Conservation (phyloP, 2,329 filamentous ascomycete genomes). For the Hypoxylon sp. region DNA sequence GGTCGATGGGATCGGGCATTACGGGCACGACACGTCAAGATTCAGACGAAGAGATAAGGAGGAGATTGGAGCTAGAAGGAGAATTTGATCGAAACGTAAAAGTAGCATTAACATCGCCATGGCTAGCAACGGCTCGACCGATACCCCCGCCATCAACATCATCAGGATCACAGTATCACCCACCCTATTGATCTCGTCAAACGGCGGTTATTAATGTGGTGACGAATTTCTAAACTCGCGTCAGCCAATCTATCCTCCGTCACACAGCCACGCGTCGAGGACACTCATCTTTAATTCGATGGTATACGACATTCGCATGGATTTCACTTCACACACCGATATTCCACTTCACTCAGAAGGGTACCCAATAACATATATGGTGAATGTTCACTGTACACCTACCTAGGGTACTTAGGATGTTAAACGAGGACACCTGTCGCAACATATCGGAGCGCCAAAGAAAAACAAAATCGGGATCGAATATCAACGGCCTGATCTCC, state of each 20-base stretch:
- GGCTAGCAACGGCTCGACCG: slow-evolving; percentile 28
- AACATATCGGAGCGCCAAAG: not conserved
- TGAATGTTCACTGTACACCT: slow-evolving; percentile 10
- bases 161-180: slow-evolving; percentile 21
- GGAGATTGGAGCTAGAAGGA: slow-evolving; percentile 38
- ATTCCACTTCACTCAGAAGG: slow-evolving; percentile 3
- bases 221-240: not conserved
- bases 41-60: slow-evolving; percentile 26
- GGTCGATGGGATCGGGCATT: slow-evolving; percentile 16
- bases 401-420: not conserved
- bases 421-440: not conserved
- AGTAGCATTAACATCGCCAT: slow-evolving; percentile 36
- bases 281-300: not conserved
- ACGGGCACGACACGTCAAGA: not conserved
- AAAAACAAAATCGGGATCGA: not conserved
- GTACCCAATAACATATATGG: slow-evolving; percentile 4
- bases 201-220: not conserved
- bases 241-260: not conserved
- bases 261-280: not conserved
- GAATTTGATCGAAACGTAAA: slow-evolving; percentile 40
- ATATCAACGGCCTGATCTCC: not conserved
- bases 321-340: not conserved
- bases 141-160: slow-evolving; percentile 22
- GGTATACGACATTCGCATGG: not conserved
- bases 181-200: slow-evolving; percentile 21